Conservation (phyloP, 2,329 filamentous ascomycete genomes). For the Xylaria sp. region DNA sequence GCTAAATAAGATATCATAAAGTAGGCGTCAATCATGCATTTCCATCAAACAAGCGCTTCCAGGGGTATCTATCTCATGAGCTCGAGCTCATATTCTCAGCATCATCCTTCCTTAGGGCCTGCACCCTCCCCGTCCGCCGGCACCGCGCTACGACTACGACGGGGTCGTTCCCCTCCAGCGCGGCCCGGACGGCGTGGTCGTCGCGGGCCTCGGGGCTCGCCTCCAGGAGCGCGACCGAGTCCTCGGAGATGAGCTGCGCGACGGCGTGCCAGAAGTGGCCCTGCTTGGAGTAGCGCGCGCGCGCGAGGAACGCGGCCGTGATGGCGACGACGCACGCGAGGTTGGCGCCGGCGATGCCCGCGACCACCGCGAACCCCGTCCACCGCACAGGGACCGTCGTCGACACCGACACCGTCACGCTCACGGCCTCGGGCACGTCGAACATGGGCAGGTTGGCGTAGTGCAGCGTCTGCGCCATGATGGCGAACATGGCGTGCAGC, state of each 20-base stretch:
- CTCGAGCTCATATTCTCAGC: background rate
- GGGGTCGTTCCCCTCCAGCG: constrained; percentile 8
- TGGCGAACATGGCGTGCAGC: constrained; percentile 23
- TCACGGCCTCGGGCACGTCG: constrained; percentile 10
- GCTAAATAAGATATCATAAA: background rate
- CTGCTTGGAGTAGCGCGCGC: constrained; percentile 24
- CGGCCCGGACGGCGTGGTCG: constrained; percentile 7
- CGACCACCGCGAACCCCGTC: constrained; percentile 14
- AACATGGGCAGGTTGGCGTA: constrained; percentile 20
- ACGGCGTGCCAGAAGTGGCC: constrained; percentile 30
- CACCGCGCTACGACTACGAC: constrained; percentile 16
- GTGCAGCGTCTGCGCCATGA: constrained; percentile 21
- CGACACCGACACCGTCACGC: constrained; percentile 9
- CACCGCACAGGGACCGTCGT: constrained; percentile 13
- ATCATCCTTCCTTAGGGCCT: constrained; percentile 17
- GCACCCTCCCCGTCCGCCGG: constrained; percentile 19
- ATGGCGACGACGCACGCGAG: constrained; percentile 18
- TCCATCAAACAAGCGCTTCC: background rate
- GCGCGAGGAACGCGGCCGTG: constrained; percentile 18
- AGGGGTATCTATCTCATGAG: constrained; percentile 12
- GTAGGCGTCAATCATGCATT: background rate
- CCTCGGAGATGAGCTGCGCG: constrained; percentile 28
- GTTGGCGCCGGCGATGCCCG: constrained; percentile 15
- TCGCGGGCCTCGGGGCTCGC: constrained; percentile 22
- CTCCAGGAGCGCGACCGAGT: constrained; percentile 25